Percentiles rank a stretch among this genome's conserved stretches.
These are phyloP conservation scores for Neurospora sp. DNA, from an alignment of 495 filamentous ascomycete species.

Conservation along the genomic window DNA sequence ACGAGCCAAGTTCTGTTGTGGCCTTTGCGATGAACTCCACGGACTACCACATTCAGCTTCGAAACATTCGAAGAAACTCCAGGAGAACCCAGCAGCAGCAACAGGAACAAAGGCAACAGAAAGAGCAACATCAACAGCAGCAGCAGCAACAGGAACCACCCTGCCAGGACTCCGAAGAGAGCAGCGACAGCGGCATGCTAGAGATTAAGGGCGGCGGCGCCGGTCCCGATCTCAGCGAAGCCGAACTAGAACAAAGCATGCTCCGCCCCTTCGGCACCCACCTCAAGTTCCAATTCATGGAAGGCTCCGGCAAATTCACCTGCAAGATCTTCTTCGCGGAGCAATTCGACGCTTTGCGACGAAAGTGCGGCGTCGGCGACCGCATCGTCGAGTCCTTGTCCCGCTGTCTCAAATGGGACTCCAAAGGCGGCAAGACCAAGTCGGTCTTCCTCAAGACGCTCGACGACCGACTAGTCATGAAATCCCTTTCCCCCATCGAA, in stretches of 20 bases:
- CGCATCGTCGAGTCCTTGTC: constrained; percentile 93
- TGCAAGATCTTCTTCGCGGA: constrained; percentile 98
- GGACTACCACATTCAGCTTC: constrained; percentile 74
- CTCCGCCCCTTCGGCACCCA: constrained; percentile 79
- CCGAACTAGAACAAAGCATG: constrained; percentile 65
- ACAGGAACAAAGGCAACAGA: background rate
- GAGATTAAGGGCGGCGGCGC: constrained; percentile 17
- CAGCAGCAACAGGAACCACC: constrained; percentile 5
- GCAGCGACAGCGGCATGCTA: constrained; percentile 15
- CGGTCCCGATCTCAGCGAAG: constrained; percentile 25
- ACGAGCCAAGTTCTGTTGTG: constrained; percentile 93
- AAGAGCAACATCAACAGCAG: constrained; percentile 31
- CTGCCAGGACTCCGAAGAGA: constrained; percentile 16
- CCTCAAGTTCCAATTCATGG: constrained; percentile 86
- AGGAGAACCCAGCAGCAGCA: background rate
- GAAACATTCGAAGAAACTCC: constrained; percentile 45
- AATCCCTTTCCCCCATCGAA: constrained; percentile 77
- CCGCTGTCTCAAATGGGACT: constrained; percentile 95
- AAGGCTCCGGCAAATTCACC: constrained; percentile 84
- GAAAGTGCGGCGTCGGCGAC: constrained; percentile 85
- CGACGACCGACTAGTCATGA: constrained; percentile 78
- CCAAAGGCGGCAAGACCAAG: constrained; percentile 95
- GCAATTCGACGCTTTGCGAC: constrained; percentile 89
- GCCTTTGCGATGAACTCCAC: constrained; percentile 80
- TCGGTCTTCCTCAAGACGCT: constrained; percentile 96